Base-by-base conservation (phyloP, 306 rosid species). In the Delonix regia region DNA sequence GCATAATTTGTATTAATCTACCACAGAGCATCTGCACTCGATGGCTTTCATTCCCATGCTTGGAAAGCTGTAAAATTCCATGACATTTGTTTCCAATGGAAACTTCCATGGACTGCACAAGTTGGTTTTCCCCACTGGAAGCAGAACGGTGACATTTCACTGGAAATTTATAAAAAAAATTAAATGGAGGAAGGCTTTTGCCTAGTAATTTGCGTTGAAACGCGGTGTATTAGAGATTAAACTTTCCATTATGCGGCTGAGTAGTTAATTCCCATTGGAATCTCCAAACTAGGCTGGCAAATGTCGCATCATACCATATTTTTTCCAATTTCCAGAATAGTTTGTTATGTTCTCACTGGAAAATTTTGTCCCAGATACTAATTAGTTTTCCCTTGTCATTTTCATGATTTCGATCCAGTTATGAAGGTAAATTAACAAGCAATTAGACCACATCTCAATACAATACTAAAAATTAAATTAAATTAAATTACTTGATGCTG, bases 281-380 rank as follows among this genome's bases (percentile, higher is more conserved):
- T 24, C 78, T 53, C 22, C 49, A 25, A 59, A 47, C 77, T 42
- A 62, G 87, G 86, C 83, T 24, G 69, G 90, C 88, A 91, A 76
- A 89, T 92, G 89, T 72, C 45, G 52, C 82, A 83, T 83, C 45
- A n/a, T n/a, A n/a, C n/a, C n/a, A n/a, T n/a, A n/a, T n/a, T n/a
- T n/a, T n/a, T n/a, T n/a, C n/a, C n/a, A n/a, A n/a, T n/a, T n/a
- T n/a, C n/a, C n/a, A n/a, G n/a, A n/a, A n/a, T n/a, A n/a, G n/a
- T n/a, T n/a, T n/a, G n/a, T n/a, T n/a, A n/a, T n/a, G n/a, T n/a
- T n/a, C n/a, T n/a, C n/a, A n/a, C n/a, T 62, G 21, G 74, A 65
- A 38, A 69, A 27, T 38, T 38, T 53, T 55, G 69, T 69, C 74
- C 51, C 19, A 65, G 57, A 67, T 55, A 76, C 42, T 41, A 41